Percentiles rank a stretch among this genome's conserved stretches.
Evolutionary conservation across 2,329 filamentous ascomycete genomes (phyloP).

Genomic region (Sporothrix protearum): DNA sequence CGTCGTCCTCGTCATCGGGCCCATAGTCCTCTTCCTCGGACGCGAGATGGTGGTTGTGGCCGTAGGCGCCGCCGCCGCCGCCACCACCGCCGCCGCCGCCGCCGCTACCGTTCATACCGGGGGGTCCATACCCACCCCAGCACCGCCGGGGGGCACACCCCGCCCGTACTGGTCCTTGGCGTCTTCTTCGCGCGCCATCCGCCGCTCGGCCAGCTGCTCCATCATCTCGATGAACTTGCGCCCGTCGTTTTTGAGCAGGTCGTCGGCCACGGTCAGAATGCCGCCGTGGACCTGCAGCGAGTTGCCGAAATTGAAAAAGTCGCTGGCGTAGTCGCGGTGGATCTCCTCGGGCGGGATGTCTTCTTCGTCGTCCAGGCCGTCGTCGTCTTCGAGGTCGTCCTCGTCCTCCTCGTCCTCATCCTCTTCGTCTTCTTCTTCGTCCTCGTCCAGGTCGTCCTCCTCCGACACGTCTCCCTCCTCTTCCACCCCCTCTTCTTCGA

Average conservation of each 20-base stretch:
- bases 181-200: constrained; percentile 95
- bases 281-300: constrained; percentile 95
- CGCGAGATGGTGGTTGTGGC: constrained; percentile 67
- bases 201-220: constrained; percentile 95
- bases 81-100: constrained; percentile 34
- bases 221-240: constrained; percentile 99
- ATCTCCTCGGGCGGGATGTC: constrained; percentile 57
- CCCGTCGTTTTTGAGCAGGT: constrained; percentile 96
- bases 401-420: constrained; percentile 43
- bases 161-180: constrained; percentile 61
- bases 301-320: constrained; percentile 97
- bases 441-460: constrained; percentile 48
- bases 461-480: constrained; percentile 62
- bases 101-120: constrained; percentile 50
- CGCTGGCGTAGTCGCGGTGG: constrained; percentile 65
- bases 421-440: constrained; percentile 45
- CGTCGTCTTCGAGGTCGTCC: constrained; percentile 54
- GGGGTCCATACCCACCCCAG: constrained; percentile 34
- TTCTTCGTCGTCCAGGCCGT: constrained; percentile 63
- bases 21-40: constrained; percentile 55
- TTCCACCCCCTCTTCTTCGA: constrained; percentile 47
- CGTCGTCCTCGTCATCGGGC: constrained; percentile 51
- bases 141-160: neutral
- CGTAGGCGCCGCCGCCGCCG: no score
- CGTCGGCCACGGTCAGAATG: constrained; percentile 97